Percentiles rank a stretch among this genome's conserved stretches.
Evolutionary conservation across 176 grass and related monocot species (phyloP).

Genomic region (Bothriochloa decipiens): DNA sequence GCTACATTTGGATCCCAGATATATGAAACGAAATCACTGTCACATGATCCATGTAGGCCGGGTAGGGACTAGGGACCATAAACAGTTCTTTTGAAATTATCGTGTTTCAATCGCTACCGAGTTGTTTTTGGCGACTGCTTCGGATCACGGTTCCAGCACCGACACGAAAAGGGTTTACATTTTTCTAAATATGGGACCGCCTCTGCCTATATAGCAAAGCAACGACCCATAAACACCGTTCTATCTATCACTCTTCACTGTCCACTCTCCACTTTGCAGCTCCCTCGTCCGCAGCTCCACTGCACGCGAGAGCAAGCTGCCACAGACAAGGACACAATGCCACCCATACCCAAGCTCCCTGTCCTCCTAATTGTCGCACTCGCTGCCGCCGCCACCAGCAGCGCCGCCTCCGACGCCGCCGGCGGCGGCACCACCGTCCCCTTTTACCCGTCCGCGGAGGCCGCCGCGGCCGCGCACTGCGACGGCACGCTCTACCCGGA

Average conservation of each 20-base stretch:
- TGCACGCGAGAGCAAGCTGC: neutral
- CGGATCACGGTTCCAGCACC: neutral
- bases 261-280: neutral
- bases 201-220: constrained; percentile 19
- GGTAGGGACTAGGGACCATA: neutral
- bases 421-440: constrained; percentile 1
- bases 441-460: constrained; percentile 46
- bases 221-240: neutral
- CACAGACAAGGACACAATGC: constrained; percentile 35
- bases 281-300: neutral
- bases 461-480: constrained; percentile 57
- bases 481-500: constrained; percentile 75
- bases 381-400: neutral
- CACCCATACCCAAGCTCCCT: constrained; percentile 32
- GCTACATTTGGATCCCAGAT: neutral
- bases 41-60: too few species aligned
- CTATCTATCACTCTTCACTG: neutral
- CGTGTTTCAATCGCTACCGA: neutral
- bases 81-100: neutral
- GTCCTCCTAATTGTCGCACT: constrained; percentile 34
- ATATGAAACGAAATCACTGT: neutral
- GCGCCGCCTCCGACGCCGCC: neutral
- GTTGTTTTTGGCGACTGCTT: neutral
- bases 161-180: neutral
- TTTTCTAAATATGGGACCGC: neutral